These are phyloP conservation scores for Wakefieldia striispora DNA, from an alignment of 768 basidiomycete species.

Conservation along the genomic window DNA sequence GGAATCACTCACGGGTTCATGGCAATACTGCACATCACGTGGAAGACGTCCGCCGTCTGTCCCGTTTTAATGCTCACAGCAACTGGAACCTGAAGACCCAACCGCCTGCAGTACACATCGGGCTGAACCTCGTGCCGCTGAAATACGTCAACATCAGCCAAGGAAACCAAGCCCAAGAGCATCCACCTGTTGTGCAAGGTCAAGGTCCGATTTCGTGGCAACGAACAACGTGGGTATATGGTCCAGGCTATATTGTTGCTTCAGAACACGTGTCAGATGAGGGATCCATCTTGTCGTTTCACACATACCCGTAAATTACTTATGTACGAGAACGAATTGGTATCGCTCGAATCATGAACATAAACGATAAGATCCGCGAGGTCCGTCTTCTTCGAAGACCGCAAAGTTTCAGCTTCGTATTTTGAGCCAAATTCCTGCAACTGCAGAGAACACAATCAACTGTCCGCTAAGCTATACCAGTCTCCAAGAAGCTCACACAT, in stretches of 20 bases:
- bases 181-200: conserved; percentile 88
- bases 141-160: conserved; percentile 10
- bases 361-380: conserved; percentile 93
- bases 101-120: conserved; percentile 89
- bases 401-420: conserved; percentile 87
- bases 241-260: conserved; percentile 98
- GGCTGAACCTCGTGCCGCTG: conserved; percentile 98
- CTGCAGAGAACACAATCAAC: conserved; percentile 38
- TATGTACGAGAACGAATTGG: conserved; percentile 98
- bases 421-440: conserved; percentile 96
- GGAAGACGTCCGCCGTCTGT: conserved; percentile 84
- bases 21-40: conserved; percentile 79
- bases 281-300: neutral
- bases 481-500: conserved; percentile 45
- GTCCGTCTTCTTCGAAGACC: conserved; percentile 89
- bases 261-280: conserved; percentile 21
- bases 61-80: conserved; percentile 88
- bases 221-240: conserved; percentile 96
- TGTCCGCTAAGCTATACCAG: neutral
- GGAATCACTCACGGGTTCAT: conserved; percentile 73
- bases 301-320: conserved; percentile 83
- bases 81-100: conserved; percentile 91
- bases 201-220: conserved; percentile 97
- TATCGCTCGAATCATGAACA: conserved; percentile 96
- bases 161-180: neutral